A percentile compares a stretch with the other conserved stretches of the same genome.
Conservation (phyloP, 495 filamentous ascomycete species). For the Penicillium longicatenatum region DNA sequence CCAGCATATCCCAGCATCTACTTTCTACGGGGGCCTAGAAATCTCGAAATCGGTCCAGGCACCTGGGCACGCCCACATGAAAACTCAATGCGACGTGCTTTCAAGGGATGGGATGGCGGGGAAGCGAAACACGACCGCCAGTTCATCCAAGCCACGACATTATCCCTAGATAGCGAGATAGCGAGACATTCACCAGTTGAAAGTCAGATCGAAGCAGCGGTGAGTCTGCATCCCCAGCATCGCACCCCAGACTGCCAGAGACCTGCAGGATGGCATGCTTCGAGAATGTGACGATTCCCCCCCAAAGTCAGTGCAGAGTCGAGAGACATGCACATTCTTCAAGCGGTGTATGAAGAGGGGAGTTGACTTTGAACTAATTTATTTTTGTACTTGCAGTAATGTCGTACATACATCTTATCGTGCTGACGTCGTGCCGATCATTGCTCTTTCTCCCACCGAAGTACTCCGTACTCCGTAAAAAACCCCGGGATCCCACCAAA, state of each 20-base stretch:
- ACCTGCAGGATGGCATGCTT: constrained; percentile 17
- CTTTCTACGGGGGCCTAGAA: neutral
- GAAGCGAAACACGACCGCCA: constrained; percentile 4
- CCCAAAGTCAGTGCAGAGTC: neutral
- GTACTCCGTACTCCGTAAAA: neutral
- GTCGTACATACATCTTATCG: constrained; percentile 2
- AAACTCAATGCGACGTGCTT: constrained; percentile 1
- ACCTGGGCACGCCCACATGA: neutral
- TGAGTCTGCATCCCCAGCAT: constrained; percentile 14
- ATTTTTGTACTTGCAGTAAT: constrained; percentile 4
- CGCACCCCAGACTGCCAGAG: constrained; percentile 1
- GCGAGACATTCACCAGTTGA: neutral
- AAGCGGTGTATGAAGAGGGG: neutral
- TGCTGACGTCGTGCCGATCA: constrained; percentile 17
- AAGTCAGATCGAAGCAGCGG: constrained; percentile 14
- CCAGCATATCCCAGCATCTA: neutral
- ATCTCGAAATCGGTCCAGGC: neutral
- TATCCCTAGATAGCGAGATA: constrained; percentile 11
- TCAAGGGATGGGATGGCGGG: neutral
- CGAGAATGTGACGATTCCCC: constrained; percentile 27
- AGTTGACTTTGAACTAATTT: neutral
- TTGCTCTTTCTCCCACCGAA: neutral
- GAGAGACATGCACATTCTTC: constrained; percentile 4
- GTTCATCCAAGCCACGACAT: neutral
- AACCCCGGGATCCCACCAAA: too few relatives aligned